Evolutionary conservation across 2,329 filamentous ascomycete species (phyloP), one percentile per base, ranked within the genome.

Genomic region (Shiraia bambusicola): DNA sequence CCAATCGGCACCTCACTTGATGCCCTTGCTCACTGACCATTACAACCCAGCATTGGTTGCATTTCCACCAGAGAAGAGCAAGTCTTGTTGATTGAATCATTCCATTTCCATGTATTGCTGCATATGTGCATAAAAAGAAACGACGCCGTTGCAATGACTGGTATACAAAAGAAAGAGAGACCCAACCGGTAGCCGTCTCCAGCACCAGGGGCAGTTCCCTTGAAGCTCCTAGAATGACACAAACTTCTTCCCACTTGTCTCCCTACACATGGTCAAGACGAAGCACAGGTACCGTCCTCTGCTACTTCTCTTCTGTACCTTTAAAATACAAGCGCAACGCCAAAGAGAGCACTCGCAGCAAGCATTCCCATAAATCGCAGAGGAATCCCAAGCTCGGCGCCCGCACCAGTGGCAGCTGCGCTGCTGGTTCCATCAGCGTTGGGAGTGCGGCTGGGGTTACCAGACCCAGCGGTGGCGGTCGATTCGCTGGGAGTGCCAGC

Each of bases 241-340:
- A 16, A 11, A 29, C 34, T 19, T 33, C 49, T 34, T 29, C 36
- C 42, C 38, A 39, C 35, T 42, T 32, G 27, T 30, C 32, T 31
- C 32, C 26, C 25, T 38, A 32, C 28, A 17, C 8, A 40, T 36
- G 34, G n/a, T 37, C 41, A 37, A 37, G 37, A 12, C 27, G 16
- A 36, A 3, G 14, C 35, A 12, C 39, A 39, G 11, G 19, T 15
- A 24, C 28, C 14, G 15, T 28, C 36, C 13, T 32, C 14, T 35
- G 26, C 25, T 28, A 34, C 17, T 15, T 10, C 28, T 13, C 14
- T 19, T 50, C 37, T 25, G 27, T 43, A 29, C 31, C 38, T 38
- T 49, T 61, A 67, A 45, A 67, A 55, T 33, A 65, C 27, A 37
- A 67, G 47, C 36, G 51, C 57, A 49, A 56, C 56, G 28, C 64